Conservation (phyloP, 1,284 basidiomycete genomes). For the Bondarzewia mesenterica region DNA sequence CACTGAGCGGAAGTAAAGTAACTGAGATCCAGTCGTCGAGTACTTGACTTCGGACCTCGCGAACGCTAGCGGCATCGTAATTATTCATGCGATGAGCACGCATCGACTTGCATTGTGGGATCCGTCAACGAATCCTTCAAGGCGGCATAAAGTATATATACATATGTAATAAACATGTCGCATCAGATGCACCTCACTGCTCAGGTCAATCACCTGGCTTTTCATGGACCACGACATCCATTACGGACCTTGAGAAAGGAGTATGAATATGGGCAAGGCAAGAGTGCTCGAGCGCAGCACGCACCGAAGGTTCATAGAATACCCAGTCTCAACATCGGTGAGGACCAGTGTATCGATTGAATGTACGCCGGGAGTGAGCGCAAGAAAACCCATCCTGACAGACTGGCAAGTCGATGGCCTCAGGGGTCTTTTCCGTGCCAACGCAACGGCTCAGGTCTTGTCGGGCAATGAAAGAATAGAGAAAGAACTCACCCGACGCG, state of each 20-base stretch:
- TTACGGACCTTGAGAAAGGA: constrained; percentile 39
- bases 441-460: constrained; percentile 1
- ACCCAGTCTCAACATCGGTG: constrained; percentile 66
- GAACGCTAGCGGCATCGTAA: too few relatives aligned
- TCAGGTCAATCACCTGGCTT: background rate
- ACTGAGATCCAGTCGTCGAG: too few relatives aligned
- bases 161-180: too few relatives aligned
- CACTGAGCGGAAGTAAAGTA: too few relatives aligned
- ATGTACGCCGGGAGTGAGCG: constrained; percentile 75
- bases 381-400: constrained; percentile 81
- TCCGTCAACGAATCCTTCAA: too few relatives aligned
- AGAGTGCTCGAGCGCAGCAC: constrained; percentile 10
- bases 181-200: too few relatives aligned
- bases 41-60: too few relatives aligned
- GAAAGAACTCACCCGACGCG: constrained; percentile 60
- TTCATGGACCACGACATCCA: constrained; percentile 63
- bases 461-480: constrained; percentile 4
- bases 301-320: constrained; percentile 67
- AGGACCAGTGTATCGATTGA: constrained; percentile 66
- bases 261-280: background rate
- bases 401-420: constrained; percentile 76
- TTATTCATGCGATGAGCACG: too few relatives aligned
- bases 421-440: constrained; percentile 48
- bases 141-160: too few relatives aligned
- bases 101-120: too few relatives aligned